These are phyloP conservation scores for Dianthus caryophyllus DNA, from an alignment of 148 eudicot genomes.

Conservation along the genomic window DNA sequence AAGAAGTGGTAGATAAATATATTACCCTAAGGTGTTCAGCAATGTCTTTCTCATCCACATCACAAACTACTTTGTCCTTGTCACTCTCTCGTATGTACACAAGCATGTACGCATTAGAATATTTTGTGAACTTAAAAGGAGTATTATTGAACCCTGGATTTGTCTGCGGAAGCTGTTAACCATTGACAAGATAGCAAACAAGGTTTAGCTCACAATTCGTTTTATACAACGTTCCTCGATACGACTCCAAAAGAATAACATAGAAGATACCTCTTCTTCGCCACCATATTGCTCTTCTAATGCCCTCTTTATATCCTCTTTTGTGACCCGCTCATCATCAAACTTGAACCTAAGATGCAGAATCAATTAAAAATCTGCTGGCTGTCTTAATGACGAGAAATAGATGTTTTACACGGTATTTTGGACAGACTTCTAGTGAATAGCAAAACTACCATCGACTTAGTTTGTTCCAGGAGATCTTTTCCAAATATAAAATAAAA, in stretches of 20 bases:
- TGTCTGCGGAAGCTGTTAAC: conserved; percentile 70
- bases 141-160: conserved; percentile 83
- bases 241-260: neutral
- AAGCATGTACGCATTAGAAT: conserved; percentile 98
- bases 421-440: neutral
- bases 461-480: neutral
- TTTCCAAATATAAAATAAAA: neutral
- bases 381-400: neutral
- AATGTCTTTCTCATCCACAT: conserved; percentile 91
- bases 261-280: conserved; percentile 74
- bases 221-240: neutral
- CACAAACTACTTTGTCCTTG: conserved; percentile 85
- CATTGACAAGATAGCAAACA: conserved; percentile 13
- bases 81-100: conserved; percentile 95
- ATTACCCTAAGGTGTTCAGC: conserved; percentile 94
- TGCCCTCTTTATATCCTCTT: conserved; percentile 73
- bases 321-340: conserved; percentile 93
- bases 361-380: neutral
- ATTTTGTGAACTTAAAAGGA: conserved; percentile 89
- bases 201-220: neutral
- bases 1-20: conserved; percentile 12
- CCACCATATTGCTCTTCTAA: conserved; percentile 98
- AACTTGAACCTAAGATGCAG: conserved; percentile 61
- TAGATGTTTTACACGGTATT: neutral
- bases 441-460: neutral